Evolutionary conservation across 768 basidiomycete species (phyloP).

Genomic region (button mushroom (Agaricus bisporus)): DNA sequence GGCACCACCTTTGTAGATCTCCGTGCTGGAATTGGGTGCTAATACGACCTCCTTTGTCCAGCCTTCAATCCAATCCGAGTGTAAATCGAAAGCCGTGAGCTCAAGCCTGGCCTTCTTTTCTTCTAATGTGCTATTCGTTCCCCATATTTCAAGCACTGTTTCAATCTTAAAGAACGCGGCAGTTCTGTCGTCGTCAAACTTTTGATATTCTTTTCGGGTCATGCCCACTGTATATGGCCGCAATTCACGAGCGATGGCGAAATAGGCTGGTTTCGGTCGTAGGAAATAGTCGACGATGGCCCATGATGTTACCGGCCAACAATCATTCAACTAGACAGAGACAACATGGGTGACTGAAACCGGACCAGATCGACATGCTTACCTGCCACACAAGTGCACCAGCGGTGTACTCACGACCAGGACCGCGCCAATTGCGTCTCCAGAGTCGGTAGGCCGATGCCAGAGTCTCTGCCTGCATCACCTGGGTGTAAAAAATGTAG

Average conservation of each 20-base stretch:
- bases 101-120: slow-evolving; percentile 58
- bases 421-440: slow-evolving; percentile 90
- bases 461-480: slow-evolving; percentile 94
- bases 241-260: slow-evolving; percentile 80
- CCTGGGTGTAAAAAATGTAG: slow-evolving; percentile 90
- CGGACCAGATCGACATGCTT: slow-evolving; percentile 15
- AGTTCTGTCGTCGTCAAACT: slow-evolving; percentile 51
- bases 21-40: slow-evolving; percentile 72
- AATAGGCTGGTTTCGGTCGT: slow-evolving; percentile 89
- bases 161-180: slow-evolving; percentile 63
- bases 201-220: slow-evolving; percentile 69
- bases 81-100: slow-evolving; percentile 57
- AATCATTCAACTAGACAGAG: slow-evolving; percentile 65
- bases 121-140: slow-evolving; percentile 67
- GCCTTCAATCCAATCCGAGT: slow-evolving; percentile 52
- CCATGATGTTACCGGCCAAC: slow-evolving; percentile 95
- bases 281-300: slow-evolving; percentile 91
- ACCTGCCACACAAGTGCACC: slow-evolving; percentile 97
- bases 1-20: slow-evolving; percentile 67
- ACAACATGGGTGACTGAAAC: not conserved
- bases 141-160: slow-evolving; percentile 78
- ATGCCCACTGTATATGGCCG: slow-evolving; percentile 77
- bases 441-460: slow-evolving; percentile 85
- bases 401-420: slow-evolving; percentile 76
- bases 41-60: slow-evolving; percentile 50